These are phyloP conservation scores for Calocybe indica DNA, from an alignment of 768 basidiomycete species.

Conservation along the genomic window DNA sequence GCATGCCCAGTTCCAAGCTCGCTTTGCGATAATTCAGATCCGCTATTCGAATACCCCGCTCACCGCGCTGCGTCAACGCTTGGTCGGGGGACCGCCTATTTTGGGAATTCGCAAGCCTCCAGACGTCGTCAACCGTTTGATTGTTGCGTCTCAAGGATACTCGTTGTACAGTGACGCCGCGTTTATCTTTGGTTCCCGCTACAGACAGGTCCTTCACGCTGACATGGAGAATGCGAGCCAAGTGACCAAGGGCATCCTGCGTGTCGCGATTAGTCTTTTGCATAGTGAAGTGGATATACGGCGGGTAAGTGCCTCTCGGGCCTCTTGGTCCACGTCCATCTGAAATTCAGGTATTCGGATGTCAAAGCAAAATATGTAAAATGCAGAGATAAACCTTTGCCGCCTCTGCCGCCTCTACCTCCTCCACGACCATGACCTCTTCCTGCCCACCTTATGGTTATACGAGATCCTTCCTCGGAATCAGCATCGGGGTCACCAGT, in stretches of 20 bases:
- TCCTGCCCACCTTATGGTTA: constrained; percentile 75
- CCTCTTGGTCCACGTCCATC: constrained; percentile 32
- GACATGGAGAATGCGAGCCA: constrained; percentile 74
- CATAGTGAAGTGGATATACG: constrained; percentile 93
- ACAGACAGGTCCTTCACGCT: constrained; percentile 78
- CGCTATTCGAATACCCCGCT: constrained; percentile 82
- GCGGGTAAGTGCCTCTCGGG: constrained; percentile 64
- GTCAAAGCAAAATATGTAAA: background rate
- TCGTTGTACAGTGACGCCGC: constrained; percentile 92
- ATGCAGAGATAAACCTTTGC: constrained; percentile 15
- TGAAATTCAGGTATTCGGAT: constrained; percentile 1
- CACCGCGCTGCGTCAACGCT: constrained; percentile 67
- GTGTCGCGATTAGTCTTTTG: constrained; percentile 98
- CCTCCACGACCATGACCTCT: constrained; percentile 42
- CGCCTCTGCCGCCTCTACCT: constrained; percentile 38
- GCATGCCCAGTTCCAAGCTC: constrained; percentile 86
- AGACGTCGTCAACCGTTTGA: constrained; percentile 78
- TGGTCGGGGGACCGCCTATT: constrained; percentile 50
- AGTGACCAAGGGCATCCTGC: constrained; percentile 82
- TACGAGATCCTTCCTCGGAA: constrained; percentile 53
- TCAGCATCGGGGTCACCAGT: constrained; percentile 40
- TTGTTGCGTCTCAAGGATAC: constrained; percentile 75
- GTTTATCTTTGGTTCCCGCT: constrained; percentile 97
- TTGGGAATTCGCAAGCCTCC: constrained; percentile 74
- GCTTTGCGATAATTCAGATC: constrained; percentile 84